Evolutionary conservation across 208 protist species (phyloP).

Genomic region (Novymonas esmeraldas): DNA sequence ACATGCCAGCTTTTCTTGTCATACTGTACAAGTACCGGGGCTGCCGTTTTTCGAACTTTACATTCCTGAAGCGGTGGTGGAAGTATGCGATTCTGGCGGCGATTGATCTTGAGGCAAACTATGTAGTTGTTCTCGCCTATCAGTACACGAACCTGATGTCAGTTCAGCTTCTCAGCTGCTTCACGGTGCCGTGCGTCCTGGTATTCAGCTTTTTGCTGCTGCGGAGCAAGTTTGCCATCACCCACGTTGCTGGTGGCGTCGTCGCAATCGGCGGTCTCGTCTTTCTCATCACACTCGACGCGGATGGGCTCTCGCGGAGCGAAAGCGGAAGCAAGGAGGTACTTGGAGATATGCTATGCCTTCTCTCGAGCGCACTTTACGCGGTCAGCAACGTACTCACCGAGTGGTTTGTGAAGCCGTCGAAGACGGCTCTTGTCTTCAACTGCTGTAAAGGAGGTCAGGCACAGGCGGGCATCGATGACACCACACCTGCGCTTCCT

Average conservation of each 20-base stretch:
- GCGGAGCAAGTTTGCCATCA: constrained; percentile 70
- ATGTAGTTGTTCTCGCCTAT: constrained; percentile 92
- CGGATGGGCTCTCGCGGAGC: constrained; percentile 60
- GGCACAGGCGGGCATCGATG: background rate
- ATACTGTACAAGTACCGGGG: constrained; percentile 40
- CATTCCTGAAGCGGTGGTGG: constrained; percentile 66
- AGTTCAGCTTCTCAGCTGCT: constrained; percentile 90
- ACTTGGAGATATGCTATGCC: constrained; percentile 87
- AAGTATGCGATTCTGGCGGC: constrained; percentile 90
- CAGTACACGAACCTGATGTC: constrained; percentile 94
- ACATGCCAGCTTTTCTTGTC: constrained; percentile 59
- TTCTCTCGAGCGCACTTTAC: constrained; percentile 81
- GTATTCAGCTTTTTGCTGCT: constrained; percentile 90
- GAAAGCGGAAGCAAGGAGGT: constrained; percentile 45
- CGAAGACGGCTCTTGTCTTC: constrained; percentile 22
- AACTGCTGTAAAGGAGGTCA: constrained; percentile 9
- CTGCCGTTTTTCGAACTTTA: constrained; percentile 57
- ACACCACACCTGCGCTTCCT: background rate
- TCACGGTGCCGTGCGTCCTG: constrained; percentile 93
- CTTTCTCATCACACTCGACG: constrained; percentile 78
- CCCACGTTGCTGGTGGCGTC: constrained; percentile 83
- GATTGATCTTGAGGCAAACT: constrained; percentile 95
- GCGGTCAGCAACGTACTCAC: constrained; percentile 92
- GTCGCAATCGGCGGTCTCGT: constrained; percentile 82
- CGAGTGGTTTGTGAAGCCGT: constrained; percentile 88